Evolutionary conservation across 257 asterid species (phyloP).

Genomic region (Solanum piurae): DNA sequence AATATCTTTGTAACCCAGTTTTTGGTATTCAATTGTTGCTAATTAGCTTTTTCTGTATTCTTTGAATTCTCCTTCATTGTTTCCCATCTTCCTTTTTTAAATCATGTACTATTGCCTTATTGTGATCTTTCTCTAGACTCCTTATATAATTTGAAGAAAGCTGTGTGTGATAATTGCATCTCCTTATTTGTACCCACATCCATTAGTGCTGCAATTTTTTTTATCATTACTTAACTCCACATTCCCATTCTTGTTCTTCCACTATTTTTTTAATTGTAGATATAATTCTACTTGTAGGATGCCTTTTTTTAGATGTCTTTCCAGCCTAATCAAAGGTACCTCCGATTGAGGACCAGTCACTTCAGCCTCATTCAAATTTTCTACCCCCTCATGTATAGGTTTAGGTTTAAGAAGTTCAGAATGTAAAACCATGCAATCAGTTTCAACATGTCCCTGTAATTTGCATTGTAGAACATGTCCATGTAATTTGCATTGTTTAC

Average conservation of each 20-base stretch:
- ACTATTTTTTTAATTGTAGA: no score
- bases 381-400: not conserved
- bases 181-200: not conserved
- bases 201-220: no score
- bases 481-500: not conserved
- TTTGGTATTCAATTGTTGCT: not conserved
- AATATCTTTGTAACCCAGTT: not conserved
- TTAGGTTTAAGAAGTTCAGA: not conserved
- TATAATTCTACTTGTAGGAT: not conserved
- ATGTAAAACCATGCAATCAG: not conserved
- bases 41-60: not conserved
- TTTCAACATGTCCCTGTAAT: not conserved
- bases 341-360: not conserved
- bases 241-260: not conserved
- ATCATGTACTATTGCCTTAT: not conserved
- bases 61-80: not conserved
- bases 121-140: not conserved
- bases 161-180: not conserved
- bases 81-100: not conserved
- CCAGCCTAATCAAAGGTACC: not conserved
- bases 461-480: not conserved
- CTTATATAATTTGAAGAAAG: not conserved
- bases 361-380: not conserved
- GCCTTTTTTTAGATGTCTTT: not conserved
- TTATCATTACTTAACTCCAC: not conserved